Conservation (phyloP, 2,329 filamentous ascomycete genomes). For the Colletotrichum karsti region DNA sequence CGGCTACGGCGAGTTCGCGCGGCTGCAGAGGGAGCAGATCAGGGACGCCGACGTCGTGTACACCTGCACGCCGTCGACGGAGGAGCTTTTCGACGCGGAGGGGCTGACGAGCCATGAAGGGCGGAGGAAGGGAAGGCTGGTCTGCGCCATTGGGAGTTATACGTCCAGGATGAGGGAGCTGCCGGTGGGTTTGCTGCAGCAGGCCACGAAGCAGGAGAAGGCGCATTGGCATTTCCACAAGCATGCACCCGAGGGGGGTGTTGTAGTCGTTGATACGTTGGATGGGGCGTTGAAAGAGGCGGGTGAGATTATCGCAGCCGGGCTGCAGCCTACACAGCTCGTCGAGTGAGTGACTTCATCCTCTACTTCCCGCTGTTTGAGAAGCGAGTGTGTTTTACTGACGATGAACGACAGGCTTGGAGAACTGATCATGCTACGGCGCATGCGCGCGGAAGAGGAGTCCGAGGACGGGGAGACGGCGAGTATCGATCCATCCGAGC, state of each 20-base stretch:
- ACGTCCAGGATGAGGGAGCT: conserved; percentile 83
- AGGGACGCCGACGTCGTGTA: conserved; percentile 82
- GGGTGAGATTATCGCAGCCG: conserved; percentile 85
- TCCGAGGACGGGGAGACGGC: conserved; percentile 36
- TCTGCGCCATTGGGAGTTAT: conserved; percentile 77
- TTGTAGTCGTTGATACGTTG: conserved; percentile 78
- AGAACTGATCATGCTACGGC: conserved; percentile 74
- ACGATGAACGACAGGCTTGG: conserved; percentile 65
- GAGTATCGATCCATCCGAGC: conserved; percentile 41
- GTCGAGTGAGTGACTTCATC: conserved; percentile 69
- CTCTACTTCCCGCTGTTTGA: not conserved
- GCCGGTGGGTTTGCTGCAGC: conserved; percentile 76
- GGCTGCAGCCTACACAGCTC: conserved; percentile 76
- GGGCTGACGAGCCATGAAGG: conserved; percentile 79
- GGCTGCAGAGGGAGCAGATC: conserved; percentile 77
- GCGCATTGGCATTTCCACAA: conserved; percentile 71
- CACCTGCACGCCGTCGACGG: conserved; percentile 82
- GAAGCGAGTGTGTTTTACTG: not conserved
- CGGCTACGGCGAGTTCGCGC: conserved; percentile 71
- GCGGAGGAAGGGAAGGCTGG: conserved; percentile 73
- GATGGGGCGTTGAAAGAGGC: conserved; percentile 84
- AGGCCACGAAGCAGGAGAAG: conserved; percentile 60
- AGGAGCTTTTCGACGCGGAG: conserved; percentile 77
- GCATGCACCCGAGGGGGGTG: conserved; percentile 70
- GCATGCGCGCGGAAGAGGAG: conserved; percentile 47